Conservation (phyloP, 75 land plant species). For the Selaginella tamariscina region DNA sequence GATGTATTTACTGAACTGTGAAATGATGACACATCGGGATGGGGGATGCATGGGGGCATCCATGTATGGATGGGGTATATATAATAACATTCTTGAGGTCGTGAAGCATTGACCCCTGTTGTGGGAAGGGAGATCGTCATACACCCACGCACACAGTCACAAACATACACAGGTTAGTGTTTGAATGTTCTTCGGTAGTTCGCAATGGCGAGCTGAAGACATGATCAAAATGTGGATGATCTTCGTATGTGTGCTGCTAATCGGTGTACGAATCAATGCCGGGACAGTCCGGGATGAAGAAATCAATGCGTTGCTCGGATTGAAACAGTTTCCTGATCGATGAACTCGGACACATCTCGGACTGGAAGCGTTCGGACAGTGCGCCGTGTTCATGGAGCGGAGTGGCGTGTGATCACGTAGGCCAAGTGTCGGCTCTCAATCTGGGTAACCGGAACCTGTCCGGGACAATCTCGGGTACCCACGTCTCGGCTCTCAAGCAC, state of each 20-base stretch:
- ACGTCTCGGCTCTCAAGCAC: constrained; percentile 10
- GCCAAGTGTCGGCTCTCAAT: constrained; percentile 28
- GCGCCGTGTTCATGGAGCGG: constrained; percentile 54
- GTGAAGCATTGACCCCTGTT: neutral
- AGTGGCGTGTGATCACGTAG: constrained; percentile 23
- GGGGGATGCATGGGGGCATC: no score
- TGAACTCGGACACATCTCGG: constrained; percentile 18
- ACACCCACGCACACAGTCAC: no score
- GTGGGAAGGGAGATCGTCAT: no score
- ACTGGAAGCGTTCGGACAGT: constrained; percentile 36
- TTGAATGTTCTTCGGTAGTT: no score
- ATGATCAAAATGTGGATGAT: no score
- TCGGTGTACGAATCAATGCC: neutral
- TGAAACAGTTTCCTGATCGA: neutral
- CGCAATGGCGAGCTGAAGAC: no score
- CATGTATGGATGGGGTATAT: no score
- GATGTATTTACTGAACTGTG: constrained; percentile 1
- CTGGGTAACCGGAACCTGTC: constrained; percentile 33
- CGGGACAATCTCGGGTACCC: constrained; percentile 30
- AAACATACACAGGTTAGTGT: no score
- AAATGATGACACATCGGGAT: neutral
- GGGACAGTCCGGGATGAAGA: neutral
- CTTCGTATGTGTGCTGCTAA: neutral
- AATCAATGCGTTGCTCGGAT: neutral
- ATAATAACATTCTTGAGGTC: neutral